These are phyloP conservation scores for Xylaria palmicola DNA, from an alignment of 495 filamentous ascomycete species.

Conservation along the genomic window DNA sequence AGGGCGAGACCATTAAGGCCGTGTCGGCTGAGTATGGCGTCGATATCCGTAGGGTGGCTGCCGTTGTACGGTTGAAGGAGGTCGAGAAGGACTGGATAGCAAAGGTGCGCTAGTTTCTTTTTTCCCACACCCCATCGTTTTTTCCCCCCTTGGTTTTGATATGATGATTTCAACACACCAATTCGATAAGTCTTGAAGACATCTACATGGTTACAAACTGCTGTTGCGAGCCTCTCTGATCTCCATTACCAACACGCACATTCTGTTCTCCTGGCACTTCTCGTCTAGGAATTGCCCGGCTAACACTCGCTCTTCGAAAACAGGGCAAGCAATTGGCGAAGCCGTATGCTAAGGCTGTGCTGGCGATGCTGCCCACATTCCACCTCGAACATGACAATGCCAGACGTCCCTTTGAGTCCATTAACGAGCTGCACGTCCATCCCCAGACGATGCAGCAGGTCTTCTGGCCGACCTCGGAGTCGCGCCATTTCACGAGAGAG, in stretches of 20 bases:
- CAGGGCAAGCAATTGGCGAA: conserved; percentile 76
- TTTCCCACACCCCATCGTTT: conserved; percentile 9
- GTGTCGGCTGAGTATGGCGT: conserved; percentile 78
- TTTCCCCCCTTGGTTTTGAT: conserved; percentile 20
- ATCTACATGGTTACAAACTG: conserved; percentile 70
- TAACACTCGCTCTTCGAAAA: conserved; percentile 1
- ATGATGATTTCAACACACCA: conserved; percentile 53
- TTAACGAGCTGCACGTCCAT: conserved; percentile 89
- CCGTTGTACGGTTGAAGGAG: conserved; percentile 83
- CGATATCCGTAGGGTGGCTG: conserved; percentile 83
- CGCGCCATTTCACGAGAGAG: conserved; percentile 79
- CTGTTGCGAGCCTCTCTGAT: conserved; percentile 52
- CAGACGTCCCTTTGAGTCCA: conserved; percentile 65
- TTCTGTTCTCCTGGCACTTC: conserved; percentile 5
- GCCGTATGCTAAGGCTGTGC: conserved; percentile 72
- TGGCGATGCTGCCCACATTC: conserved; percentile 73
- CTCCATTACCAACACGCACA: conserved; percentile 17
- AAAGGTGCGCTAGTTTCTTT: conserved; percentile 56
- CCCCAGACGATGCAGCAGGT: conserved; percentile 75
- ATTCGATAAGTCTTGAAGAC: conserved; percentile 99
- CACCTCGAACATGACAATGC: conserved; percentile 19
- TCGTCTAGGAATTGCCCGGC: conserved; percentile 4
- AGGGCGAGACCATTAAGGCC: conserved; percentile 67
- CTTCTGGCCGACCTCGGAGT: conserved; percentile 88
- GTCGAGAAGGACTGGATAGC: conserved; percentile 75